Evolutionary conservation across 2,329 filamentous ascomycete genomes (phyloP).

Genomic region (Colletotrichum simmondsii): DNA sequence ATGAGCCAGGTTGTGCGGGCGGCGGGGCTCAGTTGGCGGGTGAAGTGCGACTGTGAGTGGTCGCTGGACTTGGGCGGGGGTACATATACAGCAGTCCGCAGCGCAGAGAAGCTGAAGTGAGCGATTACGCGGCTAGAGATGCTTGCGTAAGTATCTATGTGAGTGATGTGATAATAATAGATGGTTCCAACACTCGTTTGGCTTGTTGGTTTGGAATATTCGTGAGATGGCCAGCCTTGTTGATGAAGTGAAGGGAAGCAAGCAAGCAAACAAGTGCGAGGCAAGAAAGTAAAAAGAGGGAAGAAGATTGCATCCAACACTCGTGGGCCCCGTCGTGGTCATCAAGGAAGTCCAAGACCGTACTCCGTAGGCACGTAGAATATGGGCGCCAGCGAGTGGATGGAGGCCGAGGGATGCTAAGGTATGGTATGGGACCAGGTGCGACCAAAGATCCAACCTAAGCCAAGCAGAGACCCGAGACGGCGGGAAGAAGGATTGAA

Average conservation of each 20-base stretch:
- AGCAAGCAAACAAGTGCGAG: background rate
- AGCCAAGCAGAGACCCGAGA: background rate
- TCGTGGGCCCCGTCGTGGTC: constrained; percentile 11
- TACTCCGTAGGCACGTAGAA: no score
- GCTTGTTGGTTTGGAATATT: background rate
- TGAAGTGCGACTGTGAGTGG: background rate
- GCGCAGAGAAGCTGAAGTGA: background rate
- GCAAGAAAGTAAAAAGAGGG: background rate
- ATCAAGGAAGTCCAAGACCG: constrained; percentile 5
- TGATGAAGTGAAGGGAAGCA: background rate
- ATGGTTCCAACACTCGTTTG: background rate
- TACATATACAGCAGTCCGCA: constrained; percentile 14
- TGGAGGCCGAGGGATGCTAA: background rate
- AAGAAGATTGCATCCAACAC: constrained; percentile 4
- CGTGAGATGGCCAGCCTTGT: background rate
- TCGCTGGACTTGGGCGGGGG: background rate
- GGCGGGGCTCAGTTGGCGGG: constrained; percentile 10
- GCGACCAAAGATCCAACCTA: constrained; percentile 1
- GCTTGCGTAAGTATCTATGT: background rate
- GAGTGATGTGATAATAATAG: background rate
- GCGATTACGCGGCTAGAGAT: constrained; percentile 17
- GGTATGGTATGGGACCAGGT: background rate
- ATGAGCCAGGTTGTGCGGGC: constrained; percentile 15
- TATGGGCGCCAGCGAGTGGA: background rate
- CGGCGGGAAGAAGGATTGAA: constrained; percentile 17